phyloP scores from a whole-genome alignment of 139 green algal species.

The Monoraphidium neglectum region DNA sequence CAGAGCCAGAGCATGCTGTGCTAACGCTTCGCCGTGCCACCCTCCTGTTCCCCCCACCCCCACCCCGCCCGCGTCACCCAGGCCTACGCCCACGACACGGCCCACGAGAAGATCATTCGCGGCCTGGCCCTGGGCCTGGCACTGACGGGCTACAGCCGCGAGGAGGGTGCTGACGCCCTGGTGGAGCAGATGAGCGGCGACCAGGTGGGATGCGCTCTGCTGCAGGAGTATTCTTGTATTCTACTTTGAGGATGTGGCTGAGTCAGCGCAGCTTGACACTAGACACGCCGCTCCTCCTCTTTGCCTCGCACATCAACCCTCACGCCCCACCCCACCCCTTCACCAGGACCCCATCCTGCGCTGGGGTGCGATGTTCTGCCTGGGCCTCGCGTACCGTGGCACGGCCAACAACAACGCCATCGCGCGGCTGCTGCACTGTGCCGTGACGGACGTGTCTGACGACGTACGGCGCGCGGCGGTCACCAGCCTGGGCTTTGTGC shows the following conservation, averaged over 20 bases:
- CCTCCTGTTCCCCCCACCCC: slow-evolving; percentile 62
- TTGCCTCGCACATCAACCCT: neutral
- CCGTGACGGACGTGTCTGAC: slow-evolving; percentile 93
- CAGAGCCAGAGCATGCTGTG: too few relatives aligned
- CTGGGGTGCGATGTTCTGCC: slow-evolving; percentile 94
- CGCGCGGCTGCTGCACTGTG: slow-evolving; percentile 96
- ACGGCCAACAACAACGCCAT: slow-evolving; percentile 96
- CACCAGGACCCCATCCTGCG: slow-evolving; percentile 87
- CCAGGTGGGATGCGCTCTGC: slow-evolving; percentile 39
- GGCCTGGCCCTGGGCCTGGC: slow-evolving; percentile 86
- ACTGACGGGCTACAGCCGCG: slow-evolving; percentile 89
- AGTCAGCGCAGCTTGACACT: too few relatives aligned
- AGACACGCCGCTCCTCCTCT: slow-evolving; percentile 54
- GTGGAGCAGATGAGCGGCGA: slow-evolving; percentile 83
- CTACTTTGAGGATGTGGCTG: too few relatives aligned
- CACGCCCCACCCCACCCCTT: neutral
- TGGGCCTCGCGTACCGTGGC: slow-evolving; percentile 94
- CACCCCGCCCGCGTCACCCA: slow-evolving; percentile 40
- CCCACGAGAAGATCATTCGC: slow-evolving; percentile 92
- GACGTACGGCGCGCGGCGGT: slow-evolving; percentile 95
- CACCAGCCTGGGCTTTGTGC: slow-evolving; percentile 93
- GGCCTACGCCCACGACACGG: slow-evolving; percentile 96
- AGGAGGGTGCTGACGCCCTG: slow-evolving; percentile 92
- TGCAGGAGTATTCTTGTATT: neutral
- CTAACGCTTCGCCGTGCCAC: too few relatives aligned